Conservation (phyloP, 2,329 filamentous ascomycete species). For the Colletotrichum limetticola region DNA sequence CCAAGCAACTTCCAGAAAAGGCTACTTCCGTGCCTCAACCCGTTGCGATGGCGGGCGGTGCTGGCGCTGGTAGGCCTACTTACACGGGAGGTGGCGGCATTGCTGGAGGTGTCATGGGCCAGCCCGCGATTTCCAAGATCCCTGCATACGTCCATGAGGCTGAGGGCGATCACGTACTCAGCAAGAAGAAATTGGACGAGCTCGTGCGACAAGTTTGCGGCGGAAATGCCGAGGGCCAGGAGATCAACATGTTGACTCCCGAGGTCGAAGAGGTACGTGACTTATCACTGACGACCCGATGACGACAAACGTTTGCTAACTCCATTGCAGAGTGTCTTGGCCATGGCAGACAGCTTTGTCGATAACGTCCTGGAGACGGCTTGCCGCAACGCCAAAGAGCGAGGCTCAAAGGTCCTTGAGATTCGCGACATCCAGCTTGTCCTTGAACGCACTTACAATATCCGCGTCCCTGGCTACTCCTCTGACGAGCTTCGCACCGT, state of each 20-base stretch:
- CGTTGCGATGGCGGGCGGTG: conserved; percentile 74
- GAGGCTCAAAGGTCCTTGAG: conserved; percentile 89
- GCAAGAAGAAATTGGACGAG: conserved; percentile 97
- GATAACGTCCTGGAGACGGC: conserved; percentile 89
- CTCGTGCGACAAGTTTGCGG: conserved; percentile 94
- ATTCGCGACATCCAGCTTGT: conserved; percentile 87
- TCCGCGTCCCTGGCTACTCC: conserved; percentile 92
- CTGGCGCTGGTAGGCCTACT: conserved; percentile 79
- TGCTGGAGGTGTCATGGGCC: conserved; percentile 84
- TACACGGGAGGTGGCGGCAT: conserved; percentile 81
- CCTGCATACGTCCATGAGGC: conserved; percentile 89
- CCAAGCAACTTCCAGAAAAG: conserved; percentile 77
- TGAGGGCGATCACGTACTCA: conserved; percentile 92
- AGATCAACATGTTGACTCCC: conserved; percentile 82
- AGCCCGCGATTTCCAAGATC: conserved; percentile 84
- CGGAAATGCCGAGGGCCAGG: conserved; percentile 76
- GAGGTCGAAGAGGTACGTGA: conserved; percentile 91
- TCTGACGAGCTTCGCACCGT: conserved; percentile 95
- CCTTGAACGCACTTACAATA: conserved; percentile 87
- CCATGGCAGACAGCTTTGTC: conserved; percentile 93
- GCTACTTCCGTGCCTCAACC: conserved; percentile 78
- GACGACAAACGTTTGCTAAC: conserved; percentile 18
- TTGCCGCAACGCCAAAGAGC: conserved; percentile 92
- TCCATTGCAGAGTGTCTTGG: conserved; percentile 77
- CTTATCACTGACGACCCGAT: neutral